Conservation (phyloP, 306 rosid genomes). For the Trichosanthes truncata region DNA sequence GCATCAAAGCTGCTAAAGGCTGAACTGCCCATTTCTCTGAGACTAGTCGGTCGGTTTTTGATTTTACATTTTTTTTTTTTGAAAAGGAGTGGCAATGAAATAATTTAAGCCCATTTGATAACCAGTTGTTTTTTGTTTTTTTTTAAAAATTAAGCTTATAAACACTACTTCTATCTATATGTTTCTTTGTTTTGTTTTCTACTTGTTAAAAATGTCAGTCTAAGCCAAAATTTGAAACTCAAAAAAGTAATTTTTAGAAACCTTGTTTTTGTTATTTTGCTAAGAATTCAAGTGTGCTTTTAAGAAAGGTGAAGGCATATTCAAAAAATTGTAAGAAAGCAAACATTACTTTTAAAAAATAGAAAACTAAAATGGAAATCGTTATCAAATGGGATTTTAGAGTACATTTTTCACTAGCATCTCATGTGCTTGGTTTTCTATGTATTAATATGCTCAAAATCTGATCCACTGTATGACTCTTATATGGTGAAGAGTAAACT, state of each 20-base stretch:
- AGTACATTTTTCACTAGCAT: background rate
- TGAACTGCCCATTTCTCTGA: slow-evolving; percentile 84
- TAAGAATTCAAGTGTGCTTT: background rate
- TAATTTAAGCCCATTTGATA: background rate
- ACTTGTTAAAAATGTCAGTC: background rate
- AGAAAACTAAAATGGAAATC: background rate
- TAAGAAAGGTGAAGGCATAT: background rate
- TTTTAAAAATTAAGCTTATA: background rate
- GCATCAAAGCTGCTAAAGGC: slow-evolving; percentile 80
- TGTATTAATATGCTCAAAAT: background rate
- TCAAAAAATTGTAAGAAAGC: background rate
- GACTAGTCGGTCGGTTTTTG: slow-evolving; percentile 58
- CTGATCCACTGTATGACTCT: background rate
- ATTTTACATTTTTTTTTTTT: slow-evolving; percentile 1
- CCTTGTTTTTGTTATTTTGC: background rate
- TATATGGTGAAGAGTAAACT: background rate
- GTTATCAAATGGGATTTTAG: background rate
- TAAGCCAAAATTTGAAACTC: background rate
- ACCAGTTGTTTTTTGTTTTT: background rate
- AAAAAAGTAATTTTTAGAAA: background rate
- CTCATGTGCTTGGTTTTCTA: background rate
- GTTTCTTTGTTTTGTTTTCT: background rate
- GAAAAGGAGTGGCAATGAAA: background rate
- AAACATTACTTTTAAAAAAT: background rate
- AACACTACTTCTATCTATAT: background rate